These are phyloP conservation scores for Sclerotinia minor DNA, from an alignment of 2,329 filamentous ascomycete species.

Conservation along the genomic window DNA sequence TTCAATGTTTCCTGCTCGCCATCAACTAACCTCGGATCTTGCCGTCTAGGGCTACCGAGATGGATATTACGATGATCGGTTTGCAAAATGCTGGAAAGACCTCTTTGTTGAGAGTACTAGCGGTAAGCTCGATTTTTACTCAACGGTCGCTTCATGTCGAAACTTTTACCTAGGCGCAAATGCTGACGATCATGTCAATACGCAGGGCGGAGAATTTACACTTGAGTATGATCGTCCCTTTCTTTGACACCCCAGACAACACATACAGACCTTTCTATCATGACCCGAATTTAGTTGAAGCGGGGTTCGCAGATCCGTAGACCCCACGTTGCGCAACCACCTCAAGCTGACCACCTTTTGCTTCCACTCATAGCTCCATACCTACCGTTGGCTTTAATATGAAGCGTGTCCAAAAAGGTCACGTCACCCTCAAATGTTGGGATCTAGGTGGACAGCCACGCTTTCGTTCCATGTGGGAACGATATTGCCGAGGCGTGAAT, in stretches of 20 bases:
- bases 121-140: conserved; percentile 64
- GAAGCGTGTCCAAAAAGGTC: conserved; percentile 95
- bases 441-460: conserved; percentile 95
- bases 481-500: conserved; percentile 96
- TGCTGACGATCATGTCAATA: conserved; percentile 43
- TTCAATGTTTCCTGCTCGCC: background rate
- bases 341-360: conserved; percentile 43
- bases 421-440: conserved; percentile 99
- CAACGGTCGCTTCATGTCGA: conserved; percentile 30
- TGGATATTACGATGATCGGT: conserved; percentile 99
- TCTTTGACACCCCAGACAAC: conserved; percentile 1
- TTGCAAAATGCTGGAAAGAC: conserved; percentile 98
- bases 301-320: conserved; percentile 23
- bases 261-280: conserved; percentile 5
- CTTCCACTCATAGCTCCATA: conserved; percentile 70
- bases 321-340: conserved; percentile 23
- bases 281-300: conserved; percentile 18
- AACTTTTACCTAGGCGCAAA: conserved; percentile 16
- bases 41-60: conserved; percentile 82
- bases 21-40: conserved; percentile 7
- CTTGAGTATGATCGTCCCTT: conserved; percentile 74
- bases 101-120: conserved; percentile 86
- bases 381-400: conserved; percentile 99
- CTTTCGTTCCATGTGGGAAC: conserved; percentile 98
- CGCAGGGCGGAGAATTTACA: conserved; percentile 94